Percentiles rank a stretch among this genome's conserved stretches.
These are phyloP conservation scores for Simplicillium aogashimaense DNA, from an alignment of 2,329 filamentous ascomycete species.

Conservation along the genomic window DNA sequence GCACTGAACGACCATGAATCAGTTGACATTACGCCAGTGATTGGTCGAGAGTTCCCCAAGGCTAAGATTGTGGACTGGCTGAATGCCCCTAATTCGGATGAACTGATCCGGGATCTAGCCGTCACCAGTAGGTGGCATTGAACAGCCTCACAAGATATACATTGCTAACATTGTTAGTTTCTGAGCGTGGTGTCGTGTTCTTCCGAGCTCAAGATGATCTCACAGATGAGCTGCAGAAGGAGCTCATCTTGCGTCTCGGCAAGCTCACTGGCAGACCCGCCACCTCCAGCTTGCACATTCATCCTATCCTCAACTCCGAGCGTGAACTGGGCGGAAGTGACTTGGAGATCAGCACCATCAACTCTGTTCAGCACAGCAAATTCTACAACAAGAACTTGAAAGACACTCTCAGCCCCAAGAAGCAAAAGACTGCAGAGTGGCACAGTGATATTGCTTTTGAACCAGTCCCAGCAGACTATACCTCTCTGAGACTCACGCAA, in stretches of 20 bases:
- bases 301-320: slow-evolving; percentile 44
- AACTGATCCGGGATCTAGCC: slow-evolving; percentile 54
- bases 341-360: slow-evolving; percentile 54
- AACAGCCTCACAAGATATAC: background rate
- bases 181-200: slow-evolving; percentile 60
- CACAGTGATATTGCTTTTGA: slow-evolving; percentile 59
- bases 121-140: slow-evolving; percentile 44
- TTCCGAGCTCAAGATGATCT: slow-evolving; percentile 55
- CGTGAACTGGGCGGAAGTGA: slow-evolving; percentile 45
- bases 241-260: slow-evolving; percentile 51
- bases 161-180: slow-evolving; percentile 34
- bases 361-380: slow-evolving; percentile 43
- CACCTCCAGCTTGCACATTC: slow-evolving; percentile 48
- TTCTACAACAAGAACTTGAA: slow-evolving; percentile 29
- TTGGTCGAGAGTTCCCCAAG: slow-evolving; percentile 51
- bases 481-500: slow-evolving; percentile 41
- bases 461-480: slow-evolving; percentile 52
- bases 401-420: slow-evolving; percentile 23
- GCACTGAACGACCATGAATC: slow-evolving; percentile 39
- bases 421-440: slow-evolving; percentile 41
- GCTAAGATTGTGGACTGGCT: slow-evolving; percentile 52
- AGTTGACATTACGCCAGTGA: slow-evolving; percentile 51
- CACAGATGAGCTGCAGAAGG: slow-evolving; percentile 54
- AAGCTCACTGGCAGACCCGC: slow-evolving; percentile 46
- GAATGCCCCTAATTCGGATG: slow-evolving; percentile 50